Evolutionary conservation across 1,139 yeast genomes (phyloP).

Genomic region (Sugiyamaella grinbergsii): DNA sequence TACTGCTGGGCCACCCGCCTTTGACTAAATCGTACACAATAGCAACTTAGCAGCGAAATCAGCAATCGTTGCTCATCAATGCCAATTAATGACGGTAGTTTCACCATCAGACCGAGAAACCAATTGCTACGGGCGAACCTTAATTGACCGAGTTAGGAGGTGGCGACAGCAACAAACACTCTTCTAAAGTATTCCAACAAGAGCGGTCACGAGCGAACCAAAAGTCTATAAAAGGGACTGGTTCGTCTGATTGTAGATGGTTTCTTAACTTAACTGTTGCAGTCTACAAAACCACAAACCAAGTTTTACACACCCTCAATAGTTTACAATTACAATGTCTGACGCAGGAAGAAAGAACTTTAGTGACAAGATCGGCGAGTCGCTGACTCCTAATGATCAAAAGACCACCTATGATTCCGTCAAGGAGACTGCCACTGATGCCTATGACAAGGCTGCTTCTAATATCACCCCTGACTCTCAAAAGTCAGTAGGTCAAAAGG

Average conservation of each 20-base stretch:
- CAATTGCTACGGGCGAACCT: too few species aligned
- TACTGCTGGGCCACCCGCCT: too few species aligned
- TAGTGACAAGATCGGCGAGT: slow-evolving; percentile 66
- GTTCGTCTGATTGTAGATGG: neutral
- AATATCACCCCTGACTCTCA: slow-evolving; percentile 60
- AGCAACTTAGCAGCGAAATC: too few species aligned
- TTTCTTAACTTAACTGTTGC: too few species aligned
- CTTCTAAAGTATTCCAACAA: neutral
- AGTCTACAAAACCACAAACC: neutral
- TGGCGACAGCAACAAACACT: too few species aligned
- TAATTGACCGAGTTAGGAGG: too few species aligned
- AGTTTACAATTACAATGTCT: slow-evolving; percentile 26
- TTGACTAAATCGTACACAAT: too few species aligned
- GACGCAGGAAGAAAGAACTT: slow-evolving; percentile 70
- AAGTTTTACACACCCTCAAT: slow-evolving; percentile 2
- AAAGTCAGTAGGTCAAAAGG: slow-evolving; percentile 69
- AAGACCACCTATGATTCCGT: slow-evolving; percentile 66
- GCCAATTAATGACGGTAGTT: too few species aligned
- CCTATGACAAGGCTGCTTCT: slow-evolving; percentile 64
- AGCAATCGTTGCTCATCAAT: too few species aligned
- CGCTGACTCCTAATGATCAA: slow-evolving; percentile 70
- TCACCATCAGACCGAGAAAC: too few species aligned
- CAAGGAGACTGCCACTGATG: slow-evolving; percentile 69
- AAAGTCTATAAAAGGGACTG: neutral
- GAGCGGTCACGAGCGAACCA: neutral